Evolutionary conservation across 306 rosid species (phyloP).

Genomic region (Parietaria judaica): DNA sequence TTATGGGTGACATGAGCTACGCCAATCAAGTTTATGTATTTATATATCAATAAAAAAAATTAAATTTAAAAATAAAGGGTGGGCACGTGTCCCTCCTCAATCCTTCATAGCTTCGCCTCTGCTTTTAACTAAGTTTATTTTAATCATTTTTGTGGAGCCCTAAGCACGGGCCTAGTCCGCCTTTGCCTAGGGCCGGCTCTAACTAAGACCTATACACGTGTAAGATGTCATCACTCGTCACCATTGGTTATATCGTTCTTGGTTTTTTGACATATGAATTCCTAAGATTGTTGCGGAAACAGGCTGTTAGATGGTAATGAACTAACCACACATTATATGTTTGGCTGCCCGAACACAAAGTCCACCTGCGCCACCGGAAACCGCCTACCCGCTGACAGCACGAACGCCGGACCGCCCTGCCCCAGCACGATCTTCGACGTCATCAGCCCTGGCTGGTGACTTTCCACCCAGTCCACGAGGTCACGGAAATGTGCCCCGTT

Average conservation of each 20-base stretch:
- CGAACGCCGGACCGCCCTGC: slow-evolving; percentile 44
- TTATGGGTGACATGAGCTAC: too few species aligned
- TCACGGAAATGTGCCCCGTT: slow-evolving; percentile 68
- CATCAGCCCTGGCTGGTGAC: slow-evolving; percentile 77
- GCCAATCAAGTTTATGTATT: too few species aligned
- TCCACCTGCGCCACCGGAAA: slow-evolving; percentile 70
- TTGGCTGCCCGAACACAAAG: slow-evolving; percentile 72
- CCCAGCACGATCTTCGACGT: slow-evolving; percentile 54
- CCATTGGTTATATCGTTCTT: background rate
- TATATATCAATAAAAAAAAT: too few species aligned
- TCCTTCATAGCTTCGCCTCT: too few species aligned
- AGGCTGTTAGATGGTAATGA: slow-evolving; percentile 81
- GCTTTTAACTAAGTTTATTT: too few species aligned
- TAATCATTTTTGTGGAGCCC: too few species aligned
- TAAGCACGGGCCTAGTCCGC: too few species aligned
- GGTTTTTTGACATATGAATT: slow-evolving; percentile 7
- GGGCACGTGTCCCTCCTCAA: too few species aligned
- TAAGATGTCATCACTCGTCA: slow-evolving; percentile 42
- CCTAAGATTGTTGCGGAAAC: slow-evolving; percentile 11
- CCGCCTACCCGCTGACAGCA: slow-evolving; percentile 60
- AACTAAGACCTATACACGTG: slow-evolving; percentile 56
- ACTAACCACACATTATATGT: too few species aligned
- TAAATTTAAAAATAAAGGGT: too few species aligned
- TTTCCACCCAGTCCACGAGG: slow-evolving; percentile 78
- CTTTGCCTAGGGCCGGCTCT: too few species aligned